These are phyloP conservation scores for Xanthoparmelia taractica DNA, from an alignment of 495 filamentous ascomycete genomes.

Conservation along the genomic window DNA sequence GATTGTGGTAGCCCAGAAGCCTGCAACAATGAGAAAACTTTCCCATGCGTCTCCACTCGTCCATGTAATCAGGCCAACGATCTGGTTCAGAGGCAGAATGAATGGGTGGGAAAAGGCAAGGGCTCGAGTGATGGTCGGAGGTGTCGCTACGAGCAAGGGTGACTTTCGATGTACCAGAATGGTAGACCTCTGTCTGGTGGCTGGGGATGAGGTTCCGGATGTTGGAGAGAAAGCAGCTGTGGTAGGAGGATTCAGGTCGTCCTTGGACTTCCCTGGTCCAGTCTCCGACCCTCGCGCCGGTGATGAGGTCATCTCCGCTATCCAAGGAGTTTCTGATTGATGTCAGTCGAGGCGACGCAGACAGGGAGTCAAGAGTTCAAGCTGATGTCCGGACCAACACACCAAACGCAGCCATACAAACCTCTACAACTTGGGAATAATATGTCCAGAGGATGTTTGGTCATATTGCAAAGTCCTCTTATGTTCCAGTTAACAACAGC, in stretches of 20 bases:
- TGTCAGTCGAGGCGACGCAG: not conserved
- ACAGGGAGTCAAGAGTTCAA: slow-evolving; percentile 19
- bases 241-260: slow-evolving; percentile 60
- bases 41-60: slow-evolving; percentile 90
- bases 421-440: slow-evolving; percentile 20
- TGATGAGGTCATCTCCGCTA: slow-evolving; percentile 32
- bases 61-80: slow-evolving; percentile 84
- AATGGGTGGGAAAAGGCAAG: slow-evolving; percentile 94
- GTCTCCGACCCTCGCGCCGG: slow-evolving; percentile 32
- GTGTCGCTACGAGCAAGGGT: slow-evolving; percentile 84
- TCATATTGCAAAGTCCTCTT: slow-evolving; percentile 1
- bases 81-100: slow-evolving; percentile 72
- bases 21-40: slow-evolving; percentile 79
- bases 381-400: slow-evolving; percentile 24
- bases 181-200: slow-evolving; percentile 71
- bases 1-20: slow-evolving; percentile 76
- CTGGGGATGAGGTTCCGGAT: slow-evolving; percentile 57
- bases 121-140: slow-evolving; percentile 84
- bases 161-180: slow-evolving; percentile 96
- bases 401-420: slow-evolving; percentile 60
- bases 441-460: not conserved
- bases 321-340: slow-evolving; percentile 53
- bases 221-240: slow-evolving; percentile 80
- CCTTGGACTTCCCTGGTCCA: slow-evolving; percentile 32
- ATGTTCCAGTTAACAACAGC: too few relatives aligned